Conservation (phyloP, 768 basidiomycete genomes). For the Auricularia cornea region DNA sequence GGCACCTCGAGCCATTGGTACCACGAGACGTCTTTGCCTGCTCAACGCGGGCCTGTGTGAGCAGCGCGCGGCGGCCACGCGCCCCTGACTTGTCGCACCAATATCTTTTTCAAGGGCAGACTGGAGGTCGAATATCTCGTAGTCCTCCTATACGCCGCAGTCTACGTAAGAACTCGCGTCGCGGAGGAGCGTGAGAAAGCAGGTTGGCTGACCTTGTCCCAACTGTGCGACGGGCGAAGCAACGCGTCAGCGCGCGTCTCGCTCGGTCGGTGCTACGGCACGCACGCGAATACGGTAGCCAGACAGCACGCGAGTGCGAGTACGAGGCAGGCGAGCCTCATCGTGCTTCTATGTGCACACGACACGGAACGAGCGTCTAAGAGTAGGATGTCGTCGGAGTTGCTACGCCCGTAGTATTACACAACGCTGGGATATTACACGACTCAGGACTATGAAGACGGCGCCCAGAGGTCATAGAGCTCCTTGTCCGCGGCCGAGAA, state of each 20-base stretch:
- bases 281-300: conserved; percentile 4
- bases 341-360: neutral
- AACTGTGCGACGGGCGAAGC: conserved; percentile 1
- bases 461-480: conserved; percentile 71
- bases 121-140: conserved; percentile 95
- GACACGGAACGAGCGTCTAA: neutral
- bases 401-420: neutral
- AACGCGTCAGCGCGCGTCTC: neutral
- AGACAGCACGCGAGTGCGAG: neutral
- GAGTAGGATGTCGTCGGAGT: neutral
- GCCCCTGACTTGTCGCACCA: conserved; percentile 33
- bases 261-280: neutral
- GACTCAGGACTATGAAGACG: conserved; percentile 23
- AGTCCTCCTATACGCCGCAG: conserved; percentile 57
- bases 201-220: conserved; percentile 7
- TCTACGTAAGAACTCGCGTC: no score
- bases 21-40: conserved; percentile 86
- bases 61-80: neutral
- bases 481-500: conserved; percentile 73
- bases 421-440: neutral
- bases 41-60: neutral
- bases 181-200: neutral
- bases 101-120: conserved; percentile 70
- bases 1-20: conserved; percentile 89
- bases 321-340: neutral